Base-by-base conservation (phyloP, 2,329 filamentous ascomycete species). In the Sporothrix luriei region DNA sequence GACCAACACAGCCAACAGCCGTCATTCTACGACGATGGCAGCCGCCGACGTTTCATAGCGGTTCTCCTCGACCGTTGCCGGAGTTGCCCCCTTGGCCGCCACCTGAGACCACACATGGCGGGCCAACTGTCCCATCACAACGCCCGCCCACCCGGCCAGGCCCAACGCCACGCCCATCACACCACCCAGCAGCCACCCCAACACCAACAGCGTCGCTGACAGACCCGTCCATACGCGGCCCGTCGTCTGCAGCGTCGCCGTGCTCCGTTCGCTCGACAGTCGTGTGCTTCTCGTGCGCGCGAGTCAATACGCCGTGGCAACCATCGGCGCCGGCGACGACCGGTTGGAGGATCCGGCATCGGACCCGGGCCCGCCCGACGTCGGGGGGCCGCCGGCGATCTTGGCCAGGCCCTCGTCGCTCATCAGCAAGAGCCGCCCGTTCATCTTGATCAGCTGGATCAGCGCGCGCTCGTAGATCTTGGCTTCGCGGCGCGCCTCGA, bases 381-480 rank as follows among this genome's bases (percentile, higher is more conserved):
- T 16, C 51, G 24, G 24, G 6, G 24, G 24, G 6, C 57, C 57
- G n/a, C 57, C 40, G 3, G 65, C 21, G 10, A 64, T 48, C 43
- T 64, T 57, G n/a, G 38, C 65, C 13, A 64, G 14, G 49, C n/a
- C 43, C n/a, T 68, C 70, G 61, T 68, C 69, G 26, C 49, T 64
- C 46, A 66, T 68, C 33, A 85, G 73, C 43, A 88, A 75, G 54
- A 89, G 73, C 66, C 84, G 81, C 69, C 83, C 79, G 75, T 90
- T 91, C 76, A 84, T 85, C 79, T 85, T 86, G 69, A 90, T 83
- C 24, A 89, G 76, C 55, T 83, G 81, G 76, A 86, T 86, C 69
- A 90, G 77, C 57, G 80, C 85, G 80, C 88, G 89, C 79, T 90
- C 88, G 40, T 89, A 76, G 74, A 82, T 84, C 73, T 90, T 87